phyloP scores from a whole-genome alignment of 345 rosid species.

The Laguncularia racemosa region DNA sequence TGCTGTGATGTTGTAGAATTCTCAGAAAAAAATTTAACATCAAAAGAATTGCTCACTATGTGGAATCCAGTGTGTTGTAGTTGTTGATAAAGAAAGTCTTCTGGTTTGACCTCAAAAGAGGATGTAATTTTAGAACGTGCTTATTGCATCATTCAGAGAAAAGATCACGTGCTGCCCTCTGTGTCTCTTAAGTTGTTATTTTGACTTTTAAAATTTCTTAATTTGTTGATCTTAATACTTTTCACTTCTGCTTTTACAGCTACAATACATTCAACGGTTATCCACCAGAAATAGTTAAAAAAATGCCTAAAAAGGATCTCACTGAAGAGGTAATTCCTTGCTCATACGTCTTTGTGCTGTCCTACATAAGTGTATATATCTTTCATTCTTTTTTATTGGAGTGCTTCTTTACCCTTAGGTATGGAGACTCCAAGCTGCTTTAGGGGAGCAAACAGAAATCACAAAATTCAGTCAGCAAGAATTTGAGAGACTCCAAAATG shows the following conservation, averaged over 20 bases:
- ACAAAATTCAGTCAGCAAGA: slow-evolving; percentile 84
- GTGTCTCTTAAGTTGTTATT: too few species aligned
- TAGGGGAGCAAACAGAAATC: slow-evolving; percentile 93
- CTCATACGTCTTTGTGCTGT: neutral
- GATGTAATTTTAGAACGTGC: too few species aligned
- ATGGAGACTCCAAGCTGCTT: slow-evolving; percentile 98
- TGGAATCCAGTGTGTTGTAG: too few species aligned
- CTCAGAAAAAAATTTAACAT: too few species aligned
- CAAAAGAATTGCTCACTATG: too few species aligned
- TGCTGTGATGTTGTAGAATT: too few species aligned
- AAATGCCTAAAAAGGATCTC: slow-evolving; percentile 91
- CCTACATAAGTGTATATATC: neutral
- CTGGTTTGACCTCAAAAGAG: too few species aligned
- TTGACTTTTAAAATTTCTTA: neutral
- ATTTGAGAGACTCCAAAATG: slow-evolving; percentile 91
- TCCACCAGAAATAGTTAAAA: slow-evolving; percentile 92
- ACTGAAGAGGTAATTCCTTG: slow-evolving; percentile 72
- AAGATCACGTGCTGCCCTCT: too few species aligned
- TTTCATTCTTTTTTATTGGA: neutral
- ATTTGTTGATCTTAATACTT: neutral
- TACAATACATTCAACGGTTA: slow-evolving; percentile 90
- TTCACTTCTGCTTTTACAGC: slow-evolving; percentile 28
- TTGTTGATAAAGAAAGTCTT: too few species aligned
- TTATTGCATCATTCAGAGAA: too few species aligned
- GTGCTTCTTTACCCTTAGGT: slow-evolving; percentile 34